Conservation (phyloP, 2,329 filamentous ascomycete genomes). For the Apiospora sp. region DNA sequence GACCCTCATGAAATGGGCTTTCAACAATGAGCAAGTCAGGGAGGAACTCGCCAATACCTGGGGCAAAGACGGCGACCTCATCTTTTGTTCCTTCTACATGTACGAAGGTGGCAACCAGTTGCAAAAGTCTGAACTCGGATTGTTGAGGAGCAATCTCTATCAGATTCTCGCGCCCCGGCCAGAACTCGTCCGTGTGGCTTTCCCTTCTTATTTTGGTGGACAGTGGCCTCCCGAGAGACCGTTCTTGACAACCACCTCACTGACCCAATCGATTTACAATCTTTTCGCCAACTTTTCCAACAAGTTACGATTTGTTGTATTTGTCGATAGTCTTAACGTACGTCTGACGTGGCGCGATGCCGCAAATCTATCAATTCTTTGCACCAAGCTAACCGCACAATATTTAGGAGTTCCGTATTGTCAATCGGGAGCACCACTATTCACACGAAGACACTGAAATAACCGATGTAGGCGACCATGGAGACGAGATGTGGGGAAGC, state of each 20-base stretch:
- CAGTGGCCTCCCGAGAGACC: constrained; percentile 41
- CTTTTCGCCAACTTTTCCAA: constrained; percentile 42
- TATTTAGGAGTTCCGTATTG: constrained; percentile 40
- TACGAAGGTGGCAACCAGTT: constrained; percentile 28
- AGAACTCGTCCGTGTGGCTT: constrained; percentile 27
- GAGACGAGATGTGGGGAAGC: constrained; percentile 41
- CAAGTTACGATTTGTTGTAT: constrained; percentile 37
- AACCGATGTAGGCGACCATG: constrained; percentile 38
- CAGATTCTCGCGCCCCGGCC: constrained; percentile 26
- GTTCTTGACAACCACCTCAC: constrained; percentile 37
- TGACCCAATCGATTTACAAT: constrained; percentile 42
- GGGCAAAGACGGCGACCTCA: constrained; percentile 25
- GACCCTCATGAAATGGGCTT: constrained; percentile 31
- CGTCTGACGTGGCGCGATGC: not conserved
- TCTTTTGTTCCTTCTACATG: constrained; percentile 23
- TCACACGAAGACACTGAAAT: constrained; percentile 40
- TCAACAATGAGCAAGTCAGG: constrained; percentile 12
- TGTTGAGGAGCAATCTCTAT: constrained; percentile 25
- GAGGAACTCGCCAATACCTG: constrained; percentile 14
- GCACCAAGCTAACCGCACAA: not conserved
- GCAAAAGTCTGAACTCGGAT: constrained; percentile 26
- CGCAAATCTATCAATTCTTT: not conserved
- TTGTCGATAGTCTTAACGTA: constrained; percentile 41
- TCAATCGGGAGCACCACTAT: constrained; percentile 43
- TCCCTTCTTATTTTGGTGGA: constrained; percentile 37